Evolutionary conservation across 495 filamentous ascomycete species (phyloP), one percentile per base, ranked within the genome.

Genomic region (Cercophora newfieldiana): DNA sequence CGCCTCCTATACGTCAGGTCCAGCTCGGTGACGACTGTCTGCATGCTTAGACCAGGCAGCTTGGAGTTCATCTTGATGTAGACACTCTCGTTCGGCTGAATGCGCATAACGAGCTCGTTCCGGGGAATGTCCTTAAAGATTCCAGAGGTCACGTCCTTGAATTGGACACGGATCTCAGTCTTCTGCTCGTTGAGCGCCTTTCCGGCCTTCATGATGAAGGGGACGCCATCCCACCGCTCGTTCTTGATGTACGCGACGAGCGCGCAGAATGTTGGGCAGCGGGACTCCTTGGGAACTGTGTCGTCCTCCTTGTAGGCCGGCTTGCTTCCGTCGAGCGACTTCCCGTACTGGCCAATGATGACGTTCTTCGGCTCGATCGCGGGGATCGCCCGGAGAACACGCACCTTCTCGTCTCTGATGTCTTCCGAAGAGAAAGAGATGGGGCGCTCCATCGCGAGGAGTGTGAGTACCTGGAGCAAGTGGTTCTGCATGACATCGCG

Each of bases 21-120:
- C 64, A 99, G 89, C 83, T 99, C 96, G 53, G 96, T 99, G 68
- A 97, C 94, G 22, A 97, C 96, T 18, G 96, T 99, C 85, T 99
- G 96, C 95, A 97, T 99, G 81, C 92, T 97, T 73, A 99, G 83
- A 72, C 96, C 96, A 24, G 96, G 96, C 58, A 98, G 83, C 84
- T 99, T 99, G 10, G 94, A 97, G 89, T 99, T 99, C 96, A 98
- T 99, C 89, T 99, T 99, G 80, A 97, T 97, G 84, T 99, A 99
- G 68, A 99, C 93, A 72, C 90, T 94, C 83, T 99, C 96, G 81
- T 99, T 99, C 69, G 96, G 96, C 81, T 99, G 96, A 66, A 99
- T 96, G 66, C 96, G 93, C 82, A 99, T 97, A 71, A 99, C 96
- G 63, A 99, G 90, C 82, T 99, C 96, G 83, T 99, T 99, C 57